phyloP scores from a whole-genome alignment of 805 yeast species.

The Citeromyces nyonsensis region DNA sequence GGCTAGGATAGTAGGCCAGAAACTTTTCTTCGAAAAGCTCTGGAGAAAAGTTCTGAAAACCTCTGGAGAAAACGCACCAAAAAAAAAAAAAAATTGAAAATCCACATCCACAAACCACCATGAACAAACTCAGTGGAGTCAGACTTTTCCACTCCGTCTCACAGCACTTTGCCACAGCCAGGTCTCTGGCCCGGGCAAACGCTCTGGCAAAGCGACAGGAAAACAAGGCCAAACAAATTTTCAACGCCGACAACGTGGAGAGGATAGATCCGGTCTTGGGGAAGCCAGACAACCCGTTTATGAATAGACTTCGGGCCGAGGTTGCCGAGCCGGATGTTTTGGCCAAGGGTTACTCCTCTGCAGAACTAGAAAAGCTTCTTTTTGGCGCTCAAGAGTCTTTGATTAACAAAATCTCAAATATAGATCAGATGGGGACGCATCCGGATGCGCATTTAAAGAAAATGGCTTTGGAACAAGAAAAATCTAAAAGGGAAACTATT shows the following conservation, averaged over 20 bases:
- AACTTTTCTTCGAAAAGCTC: too few species aligned
- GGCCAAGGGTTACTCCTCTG: slow-evolving; percentile 38
- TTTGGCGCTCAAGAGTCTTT: slow-evolving; percentile 64
- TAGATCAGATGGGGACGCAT: too few species aligned
- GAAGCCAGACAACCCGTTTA: slow-evolving; percentile 44
- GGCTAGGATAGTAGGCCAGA: too few species aligned
- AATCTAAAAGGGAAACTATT: slow-evolving; percentile 52
- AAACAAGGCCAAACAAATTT: slow-evolving; percentile 11
- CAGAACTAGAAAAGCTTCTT: slow-evolving; percentile 60
- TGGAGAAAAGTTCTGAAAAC: too few species aligned
- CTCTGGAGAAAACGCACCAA: too few species aligned
- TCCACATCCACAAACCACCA: background rate
- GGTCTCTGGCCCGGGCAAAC: slow-evolving; percentile 1
- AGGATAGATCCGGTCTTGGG: slow-evolving; percentile 82
- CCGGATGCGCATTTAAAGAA: slow-evolving; percentile 3
- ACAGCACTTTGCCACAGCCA: too few species aligned
- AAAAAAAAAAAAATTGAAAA: too few species aligned
- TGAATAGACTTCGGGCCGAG: slow-evolving; percentile 51
- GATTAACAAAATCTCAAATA: slow-evolving; percentile 12
- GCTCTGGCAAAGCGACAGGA: slow-evolving; percentile 10
- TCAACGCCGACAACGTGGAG: slow-evolving; percentile 9
- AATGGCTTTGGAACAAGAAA: slow-evolving; percentile 14
- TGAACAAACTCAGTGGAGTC: background rate
- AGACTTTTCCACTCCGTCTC: background rate
- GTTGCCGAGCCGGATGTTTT: slow-evolving; percentile 50